phyloP scores from a whole-genome alignment of 192 early-diverging fungal genomes.

The Coemansia sp. region DNA sequence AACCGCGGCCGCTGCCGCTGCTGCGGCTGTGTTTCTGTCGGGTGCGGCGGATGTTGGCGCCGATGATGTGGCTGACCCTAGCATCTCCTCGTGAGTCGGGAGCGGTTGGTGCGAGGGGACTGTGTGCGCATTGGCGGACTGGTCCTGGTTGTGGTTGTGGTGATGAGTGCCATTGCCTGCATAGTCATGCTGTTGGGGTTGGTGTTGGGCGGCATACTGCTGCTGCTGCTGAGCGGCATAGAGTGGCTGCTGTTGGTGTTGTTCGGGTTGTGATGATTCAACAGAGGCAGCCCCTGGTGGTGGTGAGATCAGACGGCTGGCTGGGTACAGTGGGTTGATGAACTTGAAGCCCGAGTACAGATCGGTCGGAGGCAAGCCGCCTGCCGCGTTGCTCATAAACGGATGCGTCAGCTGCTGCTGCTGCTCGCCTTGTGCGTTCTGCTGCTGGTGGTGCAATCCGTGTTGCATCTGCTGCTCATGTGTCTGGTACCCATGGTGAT shows the following conservation, averaged over 20 bases:
- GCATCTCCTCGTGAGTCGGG: conserved; percentile 6
- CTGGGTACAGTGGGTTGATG: conserved; percentile 44
- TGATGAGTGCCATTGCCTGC: conserved; percentile 5
- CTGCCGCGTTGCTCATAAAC: conserved; percentile 25
- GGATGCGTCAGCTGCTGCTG: conserved; percentile 23
- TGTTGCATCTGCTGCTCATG: conserved; percentile 19
- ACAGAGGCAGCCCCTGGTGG: conserved; percentile 1
- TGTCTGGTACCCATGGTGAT: conserved; percentile 5
- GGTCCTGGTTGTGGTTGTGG: background rate
- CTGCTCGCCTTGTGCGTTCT: conserved; percentile 20
- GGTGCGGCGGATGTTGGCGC: background rate
- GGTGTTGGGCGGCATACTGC: conserved; percentile 21
- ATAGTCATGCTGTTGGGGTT: conserved; percentile 4
- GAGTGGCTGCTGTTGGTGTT: conserved; percentile 6
- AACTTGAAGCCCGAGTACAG: conserved; percentile 49
- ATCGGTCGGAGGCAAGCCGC: conserved; percentile 29
- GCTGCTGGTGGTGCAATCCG: conserved; percentile 11
- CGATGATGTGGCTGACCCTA: background rate
- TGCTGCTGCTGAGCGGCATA: conserved; percentile 14
- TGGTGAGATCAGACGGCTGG: conserved; percentile 31
- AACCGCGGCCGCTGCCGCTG: conserved; percentile 19
- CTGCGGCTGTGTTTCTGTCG: conserved; percentile 1
- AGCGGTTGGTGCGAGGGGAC: conserved; percentile 38
- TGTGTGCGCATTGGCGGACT: too few relatives aligned
- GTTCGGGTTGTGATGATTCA: conserved; percentile 9